A percentile compares a stretch with the other conserved stretches of the same genome.
These are phyloP conservation scores for Sphaerulina vaccinii DNA, from an alignment of 2,329 filamentous ascomycete genomes.

Conservation along the genomic window DNA sequence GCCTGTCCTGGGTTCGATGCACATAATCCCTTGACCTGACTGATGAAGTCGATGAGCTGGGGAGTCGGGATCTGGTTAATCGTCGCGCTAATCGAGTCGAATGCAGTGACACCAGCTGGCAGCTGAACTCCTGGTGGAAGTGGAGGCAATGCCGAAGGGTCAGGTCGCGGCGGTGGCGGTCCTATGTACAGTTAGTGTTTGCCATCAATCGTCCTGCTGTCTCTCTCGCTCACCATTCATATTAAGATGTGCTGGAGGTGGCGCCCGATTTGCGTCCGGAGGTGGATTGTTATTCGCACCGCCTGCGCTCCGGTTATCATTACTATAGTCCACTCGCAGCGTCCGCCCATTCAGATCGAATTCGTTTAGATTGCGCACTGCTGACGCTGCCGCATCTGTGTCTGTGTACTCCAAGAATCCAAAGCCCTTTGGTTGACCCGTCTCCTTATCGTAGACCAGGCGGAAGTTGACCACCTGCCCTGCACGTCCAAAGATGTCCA, in stretches of 20 bases:
- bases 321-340: conserved; percentile 91
- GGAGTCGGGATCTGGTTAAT: conserved; percentile 81
- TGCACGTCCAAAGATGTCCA: conserved; percentile 85
- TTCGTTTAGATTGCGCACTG: conserved; percentile 92
- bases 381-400: conserved; percentile 85
- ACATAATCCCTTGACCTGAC: conserved; percentile 91
- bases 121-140: conserved; percentile 83
- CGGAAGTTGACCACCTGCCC: conserved; percentile 90
- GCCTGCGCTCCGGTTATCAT: conserved; percentile 70
- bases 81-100: conserved; percentile 89
- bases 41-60: conserved; percentile 88
- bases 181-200: neutral
- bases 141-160: conserved; percentile 65
- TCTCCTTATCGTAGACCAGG: conserved; percentile 92
- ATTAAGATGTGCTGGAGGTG: conserved; percentile 48
- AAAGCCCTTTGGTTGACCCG: conserved; percentile 90
- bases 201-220: no score
- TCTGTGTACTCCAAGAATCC: conserved; percentile 96
- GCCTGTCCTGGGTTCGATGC: conserved; percentile 77
- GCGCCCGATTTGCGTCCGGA: conserved; percentile 23
- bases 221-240: conserved; percentile 30
- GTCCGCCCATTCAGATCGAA: conserved; percentile 94
- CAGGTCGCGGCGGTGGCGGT: conserved; percentile 21
- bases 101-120: conserved; percentile 75
- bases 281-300: conserved; percentile 19